Base-by-base conservation (phyloP, 805 yeast species). In the Saturnispora halmiae region DNA sequence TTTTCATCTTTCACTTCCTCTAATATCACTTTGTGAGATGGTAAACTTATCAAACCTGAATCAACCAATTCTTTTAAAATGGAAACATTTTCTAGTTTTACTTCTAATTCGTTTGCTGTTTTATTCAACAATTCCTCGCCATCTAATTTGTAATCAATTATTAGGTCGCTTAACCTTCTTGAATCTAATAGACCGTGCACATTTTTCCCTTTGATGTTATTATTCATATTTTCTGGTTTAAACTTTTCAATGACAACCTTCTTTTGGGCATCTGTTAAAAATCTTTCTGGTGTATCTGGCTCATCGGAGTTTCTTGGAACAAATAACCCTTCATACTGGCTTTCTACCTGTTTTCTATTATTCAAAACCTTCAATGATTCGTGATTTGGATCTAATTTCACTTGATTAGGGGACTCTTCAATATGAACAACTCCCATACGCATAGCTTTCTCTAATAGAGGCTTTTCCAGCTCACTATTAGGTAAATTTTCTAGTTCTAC, bases 361-460 rank as follows among this genome's bases (percentile, higher is more conserved):
- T 44, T 45, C 16, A 56, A 40, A 31, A 55, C 39, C 16, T 43
- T 46, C 16, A 56, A 37, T 2, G 59, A 52, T 34, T 44, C 51
- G 38, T 55, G 56, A 31, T 51, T 39, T 20, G 40, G 41, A 37
- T 50, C 44, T 6, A 29, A 46, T 5, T 26, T 26, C 11, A 33
- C 27, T 6, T 42, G 36, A 10, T 27, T 25, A 8, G 21, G 15
- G 6, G 36, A 36, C 15, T 51, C 52, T 13, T 48, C 41, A 13
- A 53, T 49, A 5, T 49, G 38, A 2, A 54, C 54, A 27, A 53
- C 45, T 13, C 60, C 60, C 31, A 49, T 36, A 13, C 46, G 38
- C 14, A 53, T 44, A 1, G 58, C 60, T 31, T 51, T 43, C 11
- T 40, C 35, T 18, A 40, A 40, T 13, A 28, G 34, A 11, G 32